Base-by-base conservation (phyloP, 495 filamentous ascomycete species). In the Penicillium lagena region DNA sequence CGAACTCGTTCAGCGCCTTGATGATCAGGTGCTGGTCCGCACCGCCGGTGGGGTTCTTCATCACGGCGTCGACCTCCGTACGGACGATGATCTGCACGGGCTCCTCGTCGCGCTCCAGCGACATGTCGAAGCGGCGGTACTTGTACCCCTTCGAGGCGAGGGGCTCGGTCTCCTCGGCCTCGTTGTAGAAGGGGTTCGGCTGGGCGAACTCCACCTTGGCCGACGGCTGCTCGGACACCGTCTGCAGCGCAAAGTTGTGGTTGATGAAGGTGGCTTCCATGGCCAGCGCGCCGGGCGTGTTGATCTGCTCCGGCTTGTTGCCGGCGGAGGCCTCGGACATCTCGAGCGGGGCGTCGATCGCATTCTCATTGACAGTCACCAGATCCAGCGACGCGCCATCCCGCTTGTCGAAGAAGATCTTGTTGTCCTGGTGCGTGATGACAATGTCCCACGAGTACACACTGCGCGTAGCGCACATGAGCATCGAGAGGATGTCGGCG, bases 241-340 rank as follows among this genome's bases (percentile, higher is more conserved):
- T 87, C 76, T 97, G 93, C 65, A 93, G 84, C 32, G 88, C 85
- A 59, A 98, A 97, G 73, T 96, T 95, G 78, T 97, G 90, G 78
- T 97, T 98, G 83, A 98, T 98, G 73, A 95, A 91, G 27, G 93
- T 98, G 22, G 93, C 93, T 67, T 98, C 93, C 64, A 96, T 82
- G 50, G 91, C 90, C 14, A 98, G 80, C 27, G 93, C 89, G 37
- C 73, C 70, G 11, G 93, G 93, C 47, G 86, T 87, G 76, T 98
- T 98, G 68, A 98, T 89, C 42, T 79, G 69, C 50, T 98, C 93
- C 67, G 95, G 94, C 72, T 90, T 94, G 59, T 56, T 22, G 22
- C 22, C 22, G 4, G 22, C 61, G 29, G 66, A 56, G 56, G 89
- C 83, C 56, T 98, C 93, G 30, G 87, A 80, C 12, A 85, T 73